Conservation (phyloP, 768 basidiomycete genomes). For the Mycena galericulata region DNA sequence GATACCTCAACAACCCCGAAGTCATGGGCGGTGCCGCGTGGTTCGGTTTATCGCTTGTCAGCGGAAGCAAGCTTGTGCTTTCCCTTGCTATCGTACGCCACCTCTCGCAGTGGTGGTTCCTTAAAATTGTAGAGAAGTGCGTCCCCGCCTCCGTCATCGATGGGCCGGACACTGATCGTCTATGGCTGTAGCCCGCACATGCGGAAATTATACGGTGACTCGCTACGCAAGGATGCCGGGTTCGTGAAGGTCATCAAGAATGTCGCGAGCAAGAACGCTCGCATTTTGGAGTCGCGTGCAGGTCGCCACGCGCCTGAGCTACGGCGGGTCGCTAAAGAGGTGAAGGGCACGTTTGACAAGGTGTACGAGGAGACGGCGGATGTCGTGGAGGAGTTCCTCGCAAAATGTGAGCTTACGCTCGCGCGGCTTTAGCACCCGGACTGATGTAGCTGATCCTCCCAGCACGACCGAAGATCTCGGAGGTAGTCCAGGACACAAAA, state of each 20-base stretch:
- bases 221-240: constrained; percentile 94
- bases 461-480: constrained; percentile 92
- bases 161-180: background rate
- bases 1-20: constrained; percentile 95
- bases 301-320: constrained; percentile 88
- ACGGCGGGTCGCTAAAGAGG: constrained; percentile 83
- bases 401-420: constrained; percentile 73
- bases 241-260: constrained; percentile 98
- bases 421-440: background rate
- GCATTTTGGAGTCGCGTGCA: constrained; percentile 78
- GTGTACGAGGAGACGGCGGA: constrained; percentile 96
- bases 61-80: constrained; percentile 92
- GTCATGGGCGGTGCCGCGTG: constrained; percentile 96
- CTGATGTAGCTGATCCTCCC: constrained; percentile 3
- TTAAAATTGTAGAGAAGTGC: constrained; percentile 91
- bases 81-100: constrained; percentile 86
- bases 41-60: constrained; percentile 93
- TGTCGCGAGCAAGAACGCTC: constrained; percentile 87
- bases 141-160: constrained; percentile 43
- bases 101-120: constrained; percentile 96
- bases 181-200: constrained; percentile 86
- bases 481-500: constrained; percentile 94
- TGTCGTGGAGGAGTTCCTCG: constrained; percentile 92
- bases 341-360: constrained; percentile 95
- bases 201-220: constrained; percentile 94